A percentile compares a stretch with the other conserved stretches of the same genome.
Conservation (phyloP, 495 filamentous ascomycete genomes). For the Extremus antarcticus region DNA sequence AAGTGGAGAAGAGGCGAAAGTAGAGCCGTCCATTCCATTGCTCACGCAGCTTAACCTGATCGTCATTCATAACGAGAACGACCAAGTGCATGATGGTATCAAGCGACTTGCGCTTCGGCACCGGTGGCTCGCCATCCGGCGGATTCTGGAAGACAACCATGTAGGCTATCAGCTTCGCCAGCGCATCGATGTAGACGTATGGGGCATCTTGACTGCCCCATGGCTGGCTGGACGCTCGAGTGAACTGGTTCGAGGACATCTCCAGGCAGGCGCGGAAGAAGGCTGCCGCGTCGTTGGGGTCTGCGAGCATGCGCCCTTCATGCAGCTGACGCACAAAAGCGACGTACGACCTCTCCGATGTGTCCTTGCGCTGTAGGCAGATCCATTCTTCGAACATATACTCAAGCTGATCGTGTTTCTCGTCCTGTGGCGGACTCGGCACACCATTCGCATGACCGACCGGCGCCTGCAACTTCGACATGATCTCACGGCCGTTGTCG, state of each 20-base stretch:
- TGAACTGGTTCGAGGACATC: constrained; percentile 61
- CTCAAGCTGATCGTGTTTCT: constrained; percentile 69
- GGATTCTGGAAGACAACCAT: constrained; percentile 59
- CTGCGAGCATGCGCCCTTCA: constrained; percentile 54
- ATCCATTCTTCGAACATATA: constrained; percentile 95
- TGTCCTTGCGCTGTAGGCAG: constrained; percentile 60
- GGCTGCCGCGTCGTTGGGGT: constrained; percentile 58
- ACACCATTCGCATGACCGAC: constrained; percentile 14
- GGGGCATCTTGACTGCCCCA: constrained; percentile 54
- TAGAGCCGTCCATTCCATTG: constrained; percentile 80
- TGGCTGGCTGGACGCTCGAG: constrained; percentile 44
- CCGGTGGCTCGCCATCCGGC: constrained; percentile 44
- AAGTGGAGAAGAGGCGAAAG: constrained; percentile 77
- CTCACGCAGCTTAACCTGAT: constrained; percentile 72
- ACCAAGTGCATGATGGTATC: constrained; percentile 64
- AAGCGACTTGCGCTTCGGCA: constrained; percentile 54
- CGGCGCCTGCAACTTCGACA: constrained; percentile 50
- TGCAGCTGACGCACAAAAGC: constrained; percentile 83
- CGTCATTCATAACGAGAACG: constrained; percentile 71
- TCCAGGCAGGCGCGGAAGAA: constrained; percentile 82
- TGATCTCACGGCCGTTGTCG: constrained; percentile 53
- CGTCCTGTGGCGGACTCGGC: constrained; percentile 22
- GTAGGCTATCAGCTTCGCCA: constrained; percentile 69
- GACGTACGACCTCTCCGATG: constrained; percentile 55
- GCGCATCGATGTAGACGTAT: constrained; percentile 69